A percentile compares a stretch with the other conserved stretches of the same genome.
Evolutionary conservation across 2,329 filamentous ascomycete species (phyloP).

Genomic region (Orbilia ellipsospora): DNA sequence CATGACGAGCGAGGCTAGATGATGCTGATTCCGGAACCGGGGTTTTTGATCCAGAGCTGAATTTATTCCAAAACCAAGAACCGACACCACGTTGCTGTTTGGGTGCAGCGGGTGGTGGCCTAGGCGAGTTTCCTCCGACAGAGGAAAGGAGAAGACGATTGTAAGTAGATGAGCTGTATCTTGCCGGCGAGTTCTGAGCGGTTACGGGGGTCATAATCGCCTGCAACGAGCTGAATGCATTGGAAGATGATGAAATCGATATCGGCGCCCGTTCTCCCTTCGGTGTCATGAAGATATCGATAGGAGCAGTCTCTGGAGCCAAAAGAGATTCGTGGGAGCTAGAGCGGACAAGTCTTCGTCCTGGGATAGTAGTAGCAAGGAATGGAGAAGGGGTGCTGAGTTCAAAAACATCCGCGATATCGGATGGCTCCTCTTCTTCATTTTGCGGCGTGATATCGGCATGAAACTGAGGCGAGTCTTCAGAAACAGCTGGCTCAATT

Average conservation of each 20-base stretch:
- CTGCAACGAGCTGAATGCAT: constrained; percentile 35
- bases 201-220: constrained; percentile 52
- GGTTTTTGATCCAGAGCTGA: constrained; percentile 26
- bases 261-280: constrained; percentile 49
- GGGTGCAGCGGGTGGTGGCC: constrained; percentile 15
- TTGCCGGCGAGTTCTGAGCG: constrained; percentile 46
- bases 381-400: constrained; percentile 48
- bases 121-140: constrained; percentile 22
- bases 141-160: constrained; percentile 49
- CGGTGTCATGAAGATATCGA: constrained; percentile 42
- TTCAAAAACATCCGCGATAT: constrained; percentile 48
- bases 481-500: constrained; percentile 16
- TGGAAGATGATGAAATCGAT: constrained; percentile 35
- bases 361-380: constrained; percentile 53
- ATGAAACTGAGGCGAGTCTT: constrained; percentile 38
- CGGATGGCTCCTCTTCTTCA: constrained; percentile 39
- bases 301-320: constrained; percentile 42
- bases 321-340: constrained; percentile 52
- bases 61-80: constrained; percentile 52
- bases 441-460: constrained; percentile 35
- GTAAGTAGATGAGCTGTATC: constrained; percentile 50
- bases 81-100: constrained; percentile 49
- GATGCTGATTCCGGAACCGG: constrained; percentile 34
- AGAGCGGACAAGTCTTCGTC: constrained; percentile 48
- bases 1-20: constrained; percentile 45